Evolutionary conservation across 2,329 filamentous ascomycete species (phyloP).

Genomic region (Colletotrichum scovillei): DNA sequence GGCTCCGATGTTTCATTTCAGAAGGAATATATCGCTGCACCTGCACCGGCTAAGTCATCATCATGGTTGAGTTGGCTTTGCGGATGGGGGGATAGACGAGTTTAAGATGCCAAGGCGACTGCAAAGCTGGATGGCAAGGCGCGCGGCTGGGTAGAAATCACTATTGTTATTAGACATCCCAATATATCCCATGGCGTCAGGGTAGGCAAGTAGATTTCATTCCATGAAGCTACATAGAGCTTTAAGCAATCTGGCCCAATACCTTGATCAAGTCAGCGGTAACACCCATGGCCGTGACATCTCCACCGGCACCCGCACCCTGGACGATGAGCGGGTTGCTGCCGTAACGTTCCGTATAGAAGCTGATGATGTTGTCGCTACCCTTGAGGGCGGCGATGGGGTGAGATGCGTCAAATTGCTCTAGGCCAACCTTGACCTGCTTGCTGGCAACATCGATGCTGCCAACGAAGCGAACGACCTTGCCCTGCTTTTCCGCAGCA

Average conservation of each 20-base stretch:
- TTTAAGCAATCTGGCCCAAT: slow-evolving; percentile 72
- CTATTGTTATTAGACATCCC: neutral
- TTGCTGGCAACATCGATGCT: slow-evolving; percentile 88
- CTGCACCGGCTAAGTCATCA: neutral
- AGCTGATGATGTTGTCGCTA: slow-evolving; percentile 98
- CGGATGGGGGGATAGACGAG: slow-evolving; percentile 19
- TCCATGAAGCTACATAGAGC: neutral
- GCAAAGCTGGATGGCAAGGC: neutral
- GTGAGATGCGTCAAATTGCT: slow-evolving; percentile 88
- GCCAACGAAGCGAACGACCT: slow-evolving; percentile 94
- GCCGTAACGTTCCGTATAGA: slow-evolving; percentile 96
- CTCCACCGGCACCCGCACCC: slow-evolving; percentile 91
- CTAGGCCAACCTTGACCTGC: slow-evolving; percentile 89
- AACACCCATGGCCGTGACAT: slow-evolving; percentile 98
- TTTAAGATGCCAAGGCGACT: neutral
- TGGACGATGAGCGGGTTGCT: slow-evolving; percentile 92
- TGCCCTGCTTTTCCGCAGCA: slow-evolving; percentile 86
- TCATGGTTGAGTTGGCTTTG: slow-evolving; percentile 29
- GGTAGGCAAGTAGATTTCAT: neutral
- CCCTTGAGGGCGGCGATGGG: slow-evolving; percentile 96
- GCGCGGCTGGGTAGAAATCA: neutral
- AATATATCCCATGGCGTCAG: neutral
- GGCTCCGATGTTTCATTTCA: slow-evolving; percentile 1
- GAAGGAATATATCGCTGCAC: neutral
- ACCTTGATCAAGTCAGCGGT: slow-evolving; percentile 94